Percentiles rank a stretch among this genome's conserved stretches.
These are phyloP conservation scores for Moniliella sp. DNA, from an alignment of 1,284 basidiomycete genomes.

Conservation along the genomic window DNA sequence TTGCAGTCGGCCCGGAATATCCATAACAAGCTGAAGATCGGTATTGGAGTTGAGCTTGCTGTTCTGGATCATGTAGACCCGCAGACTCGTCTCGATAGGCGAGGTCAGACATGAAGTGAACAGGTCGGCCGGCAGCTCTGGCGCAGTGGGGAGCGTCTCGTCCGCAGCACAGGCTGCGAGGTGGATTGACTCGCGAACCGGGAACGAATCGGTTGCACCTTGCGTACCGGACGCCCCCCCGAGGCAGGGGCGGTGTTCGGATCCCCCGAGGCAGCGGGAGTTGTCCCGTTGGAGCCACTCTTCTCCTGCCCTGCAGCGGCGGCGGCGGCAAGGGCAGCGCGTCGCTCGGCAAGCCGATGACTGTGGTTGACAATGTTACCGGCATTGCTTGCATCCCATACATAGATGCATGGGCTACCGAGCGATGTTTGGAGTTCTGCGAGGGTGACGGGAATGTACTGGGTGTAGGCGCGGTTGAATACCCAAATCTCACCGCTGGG, in stretches of 20 bases:
- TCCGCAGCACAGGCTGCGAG: slow-evolving; percentile 79
- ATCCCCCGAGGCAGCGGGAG: slow-evolving; percentile 1
- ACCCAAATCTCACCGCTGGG: slow-evolving; percentile 93
- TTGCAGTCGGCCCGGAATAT: slow-evolving; percentile 84
- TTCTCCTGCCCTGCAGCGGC: slow-evolving; percentile 1
- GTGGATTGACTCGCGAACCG: slow-evolving; percentile 74
- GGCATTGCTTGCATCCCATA: slow-evolving; percentile 94
- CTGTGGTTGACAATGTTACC: slow-evolving; percentile 82
- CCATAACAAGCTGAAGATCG: slow-evolving; percentile 66
- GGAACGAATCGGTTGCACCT: slow-evolving; percentile 37
- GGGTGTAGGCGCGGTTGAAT: slow-evolving; percentile 89
- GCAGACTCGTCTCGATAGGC: slow-evolving; percentile 85
- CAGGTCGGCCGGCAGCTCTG: slow-evolving; percentile 83
- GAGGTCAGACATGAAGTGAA: slow-evolving; percentile 95
- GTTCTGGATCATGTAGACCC: slow-evolving; percentile 79
- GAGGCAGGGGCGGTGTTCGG: slow-evolving; percentile 8
- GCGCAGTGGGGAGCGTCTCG: slow-evolving; percentile 78
- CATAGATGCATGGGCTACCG: slow-evolving; percentile 72
- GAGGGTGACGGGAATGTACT: slow-evolving; percentile 88
- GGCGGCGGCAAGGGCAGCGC: slow-evolving; percentile 42
- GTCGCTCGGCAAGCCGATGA: slow-evolving; percentile 56
- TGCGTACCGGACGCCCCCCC: slow-evolving; percentile 7
- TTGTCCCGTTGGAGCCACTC: slow-evolving; percentile 4
- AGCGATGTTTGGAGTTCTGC: slow-evolving; percentile 73
- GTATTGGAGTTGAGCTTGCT: slow-evolving; percentile 33